Evolutionary conservation across 2,329 filamentous ascomycete genomes (phyloP).

Genomic region (Hymenoscyphus salicellus): DNA sequence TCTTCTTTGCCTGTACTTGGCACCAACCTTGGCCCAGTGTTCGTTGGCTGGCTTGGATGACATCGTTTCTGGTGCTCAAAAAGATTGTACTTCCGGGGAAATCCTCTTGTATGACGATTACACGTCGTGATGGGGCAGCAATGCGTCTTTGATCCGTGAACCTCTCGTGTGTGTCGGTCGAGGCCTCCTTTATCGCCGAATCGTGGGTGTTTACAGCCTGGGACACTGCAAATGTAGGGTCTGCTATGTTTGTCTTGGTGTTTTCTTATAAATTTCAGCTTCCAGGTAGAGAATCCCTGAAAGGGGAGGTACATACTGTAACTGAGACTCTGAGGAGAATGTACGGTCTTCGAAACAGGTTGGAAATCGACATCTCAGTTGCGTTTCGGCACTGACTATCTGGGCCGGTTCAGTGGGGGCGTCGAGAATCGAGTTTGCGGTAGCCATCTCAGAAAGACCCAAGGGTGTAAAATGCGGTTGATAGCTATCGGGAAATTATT

Average conservation of each 20-base stretch:
- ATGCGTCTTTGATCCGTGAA: constrained; percentile 17
- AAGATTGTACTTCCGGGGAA: constrained; percentile 19
- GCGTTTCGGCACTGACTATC: background rate
- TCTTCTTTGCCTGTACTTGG: background rate
- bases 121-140: constrained; percentile 20
- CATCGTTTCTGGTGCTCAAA: constrained; percentile 20
- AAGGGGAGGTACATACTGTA: background rate
- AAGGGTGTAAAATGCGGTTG: background rate
- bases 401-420: background rate
- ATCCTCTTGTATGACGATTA: constrained; percentile 19
- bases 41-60: constrained; percentile 11
- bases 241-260: background rate
- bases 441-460: background rate
- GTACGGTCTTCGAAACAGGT: background rate
- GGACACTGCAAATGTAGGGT: constrained; percentile 9
- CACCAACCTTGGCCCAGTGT: background rate
- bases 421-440: background rate
- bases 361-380: background rate
- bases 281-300: too few species aligned
- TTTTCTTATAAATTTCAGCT: background rate
- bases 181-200: constrained; percentile 21
- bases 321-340: background rate
- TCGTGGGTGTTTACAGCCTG: constrained; percentile 4
- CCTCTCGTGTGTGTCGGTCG: constrained; percentile 20
- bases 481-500: background rate